Base-by-base conservation (phyloP, 2,329 filamentous ascomycete species). In the Botrytis squamosa region DNA sequence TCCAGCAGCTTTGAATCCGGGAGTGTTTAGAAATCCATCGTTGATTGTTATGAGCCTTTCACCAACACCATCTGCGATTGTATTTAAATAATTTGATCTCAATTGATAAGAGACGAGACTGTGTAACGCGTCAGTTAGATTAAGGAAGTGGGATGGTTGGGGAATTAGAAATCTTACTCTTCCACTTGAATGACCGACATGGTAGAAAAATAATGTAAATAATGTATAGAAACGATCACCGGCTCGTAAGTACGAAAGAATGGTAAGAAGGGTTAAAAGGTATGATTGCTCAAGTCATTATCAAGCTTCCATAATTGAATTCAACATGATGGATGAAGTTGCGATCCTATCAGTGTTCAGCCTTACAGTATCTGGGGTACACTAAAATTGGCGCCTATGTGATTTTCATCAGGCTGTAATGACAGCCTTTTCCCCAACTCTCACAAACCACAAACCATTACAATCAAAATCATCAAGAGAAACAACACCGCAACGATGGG, bases 21-120 rank as follows among this genome's bases (percentile, higher is more conserved):
- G 89, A 42, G 93, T 92, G 81, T 94, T 95, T 76, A 96, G 86
- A 80, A 95, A 92, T 76, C 87, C 87, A 80, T 94, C 90, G 82
- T 95, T 93, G 75, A 97, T 88, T 57, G 90, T 93, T 81, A 97
- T 93, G 59, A 96, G 87, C 33, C 93, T 91, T 82, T 97, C 93
- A 77, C 93, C 93, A 12, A 96, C 92, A 75, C 93, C 93, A 81
- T 97, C 93, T 77, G 92, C 92, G 77, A 95, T 91, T 76, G 93
- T 89, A 77, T 90, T 90, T 52, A 97, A 89, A 81, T 96, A 96
- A 79, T 91, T 91, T 55, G 92, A 92, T 70, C 93, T 91, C 73
- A 97, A 86, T 82, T 94, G 92, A 84, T 95, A 95, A 73, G 93
- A 89, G 63, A 95, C 91, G 82, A 96, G 90, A 82, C 92, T 94